phyloP scores from a whole-genome alignment of 768 basidiomycete genomes.

The Boletus bicolor region DNA sequence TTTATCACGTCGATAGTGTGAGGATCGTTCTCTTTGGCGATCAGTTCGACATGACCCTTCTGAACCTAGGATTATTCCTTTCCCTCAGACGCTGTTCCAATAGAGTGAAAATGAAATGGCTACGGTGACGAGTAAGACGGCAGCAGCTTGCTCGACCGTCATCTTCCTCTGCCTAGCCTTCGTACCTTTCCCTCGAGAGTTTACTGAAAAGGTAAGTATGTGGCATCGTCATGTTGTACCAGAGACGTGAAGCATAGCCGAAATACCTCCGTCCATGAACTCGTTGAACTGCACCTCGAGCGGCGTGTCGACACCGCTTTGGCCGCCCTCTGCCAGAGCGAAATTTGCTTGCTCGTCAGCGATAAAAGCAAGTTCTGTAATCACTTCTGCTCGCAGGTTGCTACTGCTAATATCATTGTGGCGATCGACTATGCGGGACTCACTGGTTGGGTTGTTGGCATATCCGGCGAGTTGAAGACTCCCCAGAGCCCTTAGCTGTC shows the following conservation, averaged over 20 bases:
- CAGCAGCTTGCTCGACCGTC: slow-evolving; percentile 23
- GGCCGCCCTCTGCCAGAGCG: background rate
- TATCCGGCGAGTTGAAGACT: slow-evolving; percentile 22
- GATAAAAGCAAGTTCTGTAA: slow-evolving; percentile 27
- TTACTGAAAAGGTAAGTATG: slow-evolving; percentile 13
- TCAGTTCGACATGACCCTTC: slow-evolving; percentile 25
- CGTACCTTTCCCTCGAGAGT: slow-evolving; percentile 23
- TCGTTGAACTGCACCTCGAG: slow-evolving; percentile 26
- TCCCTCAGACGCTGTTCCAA: background rate
- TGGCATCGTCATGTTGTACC: background rate
- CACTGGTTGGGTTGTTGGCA: slow-evolving; percentile 26
- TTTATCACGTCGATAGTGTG: slow-evolving; percentile 20
- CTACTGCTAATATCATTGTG: background rate
- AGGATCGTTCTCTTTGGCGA: slow-evolving; percentile 10
- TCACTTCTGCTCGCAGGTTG: slow-evolving; percentile 16
- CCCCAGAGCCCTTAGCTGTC: slow-evolving; percentile 15
- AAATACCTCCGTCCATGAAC: slow-evolving; percentile 27
- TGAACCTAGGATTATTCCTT: slow-evolving; percentile 18
- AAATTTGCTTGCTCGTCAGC: slow-evolving; percentile 10
- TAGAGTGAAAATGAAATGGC: background rate
- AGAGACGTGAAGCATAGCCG: background rate
- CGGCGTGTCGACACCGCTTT: slow-evolving; percentile 3
- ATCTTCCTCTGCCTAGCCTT: slow-evolving; percentile 18
- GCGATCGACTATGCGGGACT: background rate
- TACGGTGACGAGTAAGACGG: slow-evolving; percentile 25